phyloP scores from a whole-genome alignment of 2,329 filamentous ascomycete genomes.

The Colletotrichum costaricense region DNA sequence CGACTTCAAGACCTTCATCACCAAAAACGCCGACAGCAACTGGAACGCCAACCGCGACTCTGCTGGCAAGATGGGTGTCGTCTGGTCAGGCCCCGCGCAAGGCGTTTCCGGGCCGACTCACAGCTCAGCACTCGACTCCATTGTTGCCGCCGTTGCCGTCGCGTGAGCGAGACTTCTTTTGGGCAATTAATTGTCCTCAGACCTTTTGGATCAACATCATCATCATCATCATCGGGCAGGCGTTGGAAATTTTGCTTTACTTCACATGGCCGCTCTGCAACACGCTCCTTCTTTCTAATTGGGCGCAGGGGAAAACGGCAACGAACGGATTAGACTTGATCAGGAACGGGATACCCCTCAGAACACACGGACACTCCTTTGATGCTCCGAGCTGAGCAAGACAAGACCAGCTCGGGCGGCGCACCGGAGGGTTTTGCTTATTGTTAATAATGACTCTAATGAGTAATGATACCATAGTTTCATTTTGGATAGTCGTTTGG shows the following conservation, averaged over 20 bases:
- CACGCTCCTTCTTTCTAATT: background rate
- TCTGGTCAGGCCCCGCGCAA: constrained; percentile 73
- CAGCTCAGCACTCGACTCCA: constrained; percentile 72
- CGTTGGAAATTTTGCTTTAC: constrained; percentile 4
- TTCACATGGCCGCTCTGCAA: background rate
- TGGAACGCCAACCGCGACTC: constrained; percentile 69
- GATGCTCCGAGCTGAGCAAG: constrained; percentile 1
- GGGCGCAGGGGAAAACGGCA: constrained; percentile 20
- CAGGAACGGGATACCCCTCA: constrained; percentile 30
- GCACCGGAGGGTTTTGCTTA: background rate
- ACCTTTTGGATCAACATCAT: background rate
- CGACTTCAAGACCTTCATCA: constrained; percentile 65
- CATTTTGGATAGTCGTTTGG: background rate
- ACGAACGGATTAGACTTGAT: constrained; percentile 21
- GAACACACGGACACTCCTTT: constrained; percentile 18
- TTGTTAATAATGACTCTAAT: constrained; percentile 36
- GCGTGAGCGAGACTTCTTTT: constrained; percentile 36
- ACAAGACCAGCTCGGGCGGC: constrained; percentile 15
- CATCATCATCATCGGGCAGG: constrained; percentile 4
- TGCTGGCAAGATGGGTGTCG: constrained; percentile 65
- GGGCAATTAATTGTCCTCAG: background rate
- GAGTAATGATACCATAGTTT: constrained; percentile 36
- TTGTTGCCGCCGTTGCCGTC: constrained; percentile 69
- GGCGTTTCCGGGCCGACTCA: constrained; percentile 68
- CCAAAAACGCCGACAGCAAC: constrained; percentile 72